phyloP scores from a whole-genome alignment of 148 eudicot species.

The Rhododendron molle region DNA sequence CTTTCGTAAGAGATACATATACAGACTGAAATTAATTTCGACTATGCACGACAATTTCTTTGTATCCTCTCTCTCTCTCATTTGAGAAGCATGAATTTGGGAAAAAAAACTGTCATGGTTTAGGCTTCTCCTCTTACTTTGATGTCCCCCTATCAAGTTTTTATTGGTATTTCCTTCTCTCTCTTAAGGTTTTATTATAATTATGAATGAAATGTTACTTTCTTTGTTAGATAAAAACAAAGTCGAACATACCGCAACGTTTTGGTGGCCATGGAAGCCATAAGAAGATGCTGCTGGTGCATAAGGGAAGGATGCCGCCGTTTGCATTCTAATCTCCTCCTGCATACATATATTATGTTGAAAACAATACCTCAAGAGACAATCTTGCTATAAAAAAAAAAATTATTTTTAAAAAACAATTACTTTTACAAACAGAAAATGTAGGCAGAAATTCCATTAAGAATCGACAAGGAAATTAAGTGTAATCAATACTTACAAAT shows the following conservation, averaged over 20 bases:
- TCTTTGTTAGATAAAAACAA: no score
- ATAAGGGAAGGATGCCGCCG: conserved; percentile 28
- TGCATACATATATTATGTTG: conserved; percentile 21
- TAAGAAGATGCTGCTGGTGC: conserved; percentile 29
- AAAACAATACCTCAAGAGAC: background rate
- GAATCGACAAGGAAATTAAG: background rate
- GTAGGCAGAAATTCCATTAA: background rate
- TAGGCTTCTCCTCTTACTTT: no score
- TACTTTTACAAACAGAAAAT: background rate
- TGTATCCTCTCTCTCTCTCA: background rate
- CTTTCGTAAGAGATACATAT: no score
- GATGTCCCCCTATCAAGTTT: no score
- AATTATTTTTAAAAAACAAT: background rate
- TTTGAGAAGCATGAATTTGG: background rate
- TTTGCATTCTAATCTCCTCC: conserved; percentile 49
- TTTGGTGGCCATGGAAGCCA: conserved; percentile 31
- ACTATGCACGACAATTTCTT: no score
- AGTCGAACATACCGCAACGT: conserved; percentile 27
- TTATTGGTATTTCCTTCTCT: no score
- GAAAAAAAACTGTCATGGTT: no score
- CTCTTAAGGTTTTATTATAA: no score
- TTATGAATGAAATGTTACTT: no score
- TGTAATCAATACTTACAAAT: background rate
- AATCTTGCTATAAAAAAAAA: no score
- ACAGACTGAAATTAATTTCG: no score